Evolutionary conservation across 2,329 filamentous ascomycete genomes (phyloP), one percentile per base, ranked within the genome.

Genomic region (Xylariaceae sp.): DNA sequence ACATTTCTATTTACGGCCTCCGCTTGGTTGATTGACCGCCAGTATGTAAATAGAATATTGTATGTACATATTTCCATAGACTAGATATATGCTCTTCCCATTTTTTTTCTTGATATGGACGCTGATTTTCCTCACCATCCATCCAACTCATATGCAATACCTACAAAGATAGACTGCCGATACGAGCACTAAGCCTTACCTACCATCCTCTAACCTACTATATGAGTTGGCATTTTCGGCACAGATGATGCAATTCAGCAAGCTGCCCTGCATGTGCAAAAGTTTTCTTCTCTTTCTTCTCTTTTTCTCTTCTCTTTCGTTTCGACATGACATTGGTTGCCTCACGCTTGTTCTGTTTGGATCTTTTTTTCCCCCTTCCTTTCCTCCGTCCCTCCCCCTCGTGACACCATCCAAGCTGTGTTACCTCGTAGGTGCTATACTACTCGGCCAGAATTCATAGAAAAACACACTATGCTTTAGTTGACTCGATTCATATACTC

Each of bases 251-350:
- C 23, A 9, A 26, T 26, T 26, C 23, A 26, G 23, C 23, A 9
- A 26, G 23, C 23, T 26, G 23, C 9, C 23, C 23, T 26, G 23
- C 23, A 26, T 9, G 23, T 26, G 23, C 23, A 9, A 9, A n/a
- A n/a, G n/a, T n/a, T 29, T 29, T 29, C 10, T 29, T 40, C 41
- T 44, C 43, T 40, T 32, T 54, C 55, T 43, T 45, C 49, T 26
- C 29, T 29, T 47, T 26, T 54, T 51, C 18, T n/a, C 16, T 26
- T 48, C 50, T 41, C 42, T 40, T n/a, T 40, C 32, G 44, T 52
- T 52, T 49, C 43, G 48, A 44, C 26, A 40, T 50, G 21, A 40
- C 18, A n/a, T n/a, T n/a, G 23, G 41, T 43, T 37, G 32, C 14
- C 32, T 12, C 32, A n/a, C 14, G 6, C 7, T 37, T 37, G 5